Base-by-base conservation (phyloP, 257 asterid genomes). In the Penstemon eatonii region DNA sequence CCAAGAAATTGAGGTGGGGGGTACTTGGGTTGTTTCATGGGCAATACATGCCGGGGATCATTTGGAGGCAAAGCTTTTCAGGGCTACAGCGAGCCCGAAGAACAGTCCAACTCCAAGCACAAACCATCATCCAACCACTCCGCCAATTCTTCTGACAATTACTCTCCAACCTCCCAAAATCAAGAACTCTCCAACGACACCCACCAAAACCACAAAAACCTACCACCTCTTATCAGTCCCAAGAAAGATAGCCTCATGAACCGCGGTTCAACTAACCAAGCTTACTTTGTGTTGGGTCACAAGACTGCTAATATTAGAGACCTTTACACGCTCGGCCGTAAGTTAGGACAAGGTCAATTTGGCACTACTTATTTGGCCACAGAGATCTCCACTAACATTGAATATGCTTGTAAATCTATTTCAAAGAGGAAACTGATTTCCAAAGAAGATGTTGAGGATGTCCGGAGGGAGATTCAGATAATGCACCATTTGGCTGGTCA, bases 1-100 rank as follows among this genome's bases (percentile, higher is more conserved):
- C 46, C 40, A 39, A 62, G 62, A 13, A 15, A 70, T 73, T 76
- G 78, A 70, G 59, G 80, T 37, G 65, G 75, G 66, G 76, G 83
- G 64, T 8, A 64, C 46, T 75, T 78, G 66, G 66, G 73, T 76
- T 76, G 94, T 83, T 91, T 89, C 76, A 91, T 91, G 97, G 97
- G 97, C 93, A 91, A 91, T 76, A 83, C 96, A 89, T 91, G 97
- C 95, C 95, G 97, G 67, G 96, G 96, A 76, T 89, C 93, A 85
- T 82, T 89, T 12, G 83, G 90, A 67, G 81, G 78, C 70, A 84
- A 87, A 77, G 67, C 88, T 56, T 77, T 79, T 66, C 87, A 77
- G 84, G 92, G 89, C 80, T 75, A 64, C 82, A 57, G 70, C 49
- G 80, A 77, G 79, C 92, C 96, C 65, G 83, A 84, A 76, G 85